phyloP scores from a whole-genome alignment of 2,329 filamentous ascomycete genomes.

The Didymella pomorum region DNA sequence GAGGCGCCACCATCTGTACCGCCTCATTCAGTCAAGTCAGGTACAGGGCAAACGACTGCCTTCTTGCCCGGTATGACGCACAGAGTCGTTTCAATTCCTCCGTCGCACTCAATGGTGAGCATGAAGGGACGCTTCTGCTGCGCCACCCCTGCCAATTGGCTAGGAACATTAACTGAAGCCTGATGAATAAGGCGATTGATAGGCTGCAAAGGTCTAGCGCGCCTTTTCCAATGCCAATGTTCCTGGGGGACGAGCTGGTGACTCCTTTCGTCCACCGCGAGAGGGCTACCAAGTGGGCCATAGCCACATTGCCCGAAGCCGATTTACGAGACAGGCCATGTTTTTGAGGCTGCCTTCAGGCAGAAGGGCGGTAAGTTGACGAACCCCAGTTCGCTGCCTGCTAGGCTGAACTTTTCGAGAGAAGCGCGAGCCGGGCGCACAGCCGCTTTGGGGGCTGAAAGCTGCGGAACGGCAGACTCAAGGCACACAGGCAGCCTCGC shows the following conservation, averaged over 20 bases:
- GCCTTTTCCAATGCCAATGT: slow-evolving; percentile 31
- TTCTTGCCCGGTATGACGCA: slow-evolving; percentile 43
- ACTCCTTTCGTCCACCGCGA: slow-evolving; percentile 41
- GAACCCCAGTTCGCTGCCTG: slow-evolving; percentile 45
- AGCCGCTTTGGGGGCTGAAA: slow-evolving; percentile 36
- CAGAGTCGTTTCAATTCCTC: slow-evolving; percentile 27
- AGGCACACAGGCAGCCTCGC: slow-evolving; percentile 32
- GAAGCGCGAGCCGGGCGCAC: slow-evolving; percentile 33
- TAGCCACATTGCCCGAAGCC: slow-evolving; percentile 35
- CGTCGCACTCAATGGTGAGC: slow-evolving; percentile 26
- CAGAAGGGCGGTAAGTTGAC: slow-evolving; percentile 36
- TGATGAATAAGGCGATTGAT: slow-evolving; percentile 37
- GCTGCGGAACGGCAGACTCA: slow-evolving; percentile 37
- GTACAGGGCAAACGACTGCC: slow-evolving; percentile 42
- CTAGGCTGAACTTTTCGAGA: slow-evolving; percentile 27
- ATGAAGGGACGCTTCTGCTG: slow-evolving; percentile 30
- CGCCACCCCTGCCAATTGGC: slow-evolving; percentile 33
- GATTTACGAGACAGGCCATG: slow-evolving; percentile 35
- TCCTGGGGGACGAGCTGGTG: slow-evolving; percentile 33
- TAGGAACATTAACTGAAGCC: slow-evolving; percentile 31
- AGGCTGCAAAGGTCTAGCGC: slow-evolving; percentile 42
- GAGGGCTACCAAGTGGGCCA: slow-evolving; percentile 29
- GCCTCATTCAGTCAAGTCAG: slow-evolving; percentile 28
- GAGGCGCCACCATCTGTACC: slow-evolving; percentile 35
- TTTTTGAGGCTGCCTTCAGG: slow-evolving; percentile 32